Base-by-base conservation (phyloP, 2,329 filamentous ascomycete genomes). In the Xylariaceae sp. region DNA sequence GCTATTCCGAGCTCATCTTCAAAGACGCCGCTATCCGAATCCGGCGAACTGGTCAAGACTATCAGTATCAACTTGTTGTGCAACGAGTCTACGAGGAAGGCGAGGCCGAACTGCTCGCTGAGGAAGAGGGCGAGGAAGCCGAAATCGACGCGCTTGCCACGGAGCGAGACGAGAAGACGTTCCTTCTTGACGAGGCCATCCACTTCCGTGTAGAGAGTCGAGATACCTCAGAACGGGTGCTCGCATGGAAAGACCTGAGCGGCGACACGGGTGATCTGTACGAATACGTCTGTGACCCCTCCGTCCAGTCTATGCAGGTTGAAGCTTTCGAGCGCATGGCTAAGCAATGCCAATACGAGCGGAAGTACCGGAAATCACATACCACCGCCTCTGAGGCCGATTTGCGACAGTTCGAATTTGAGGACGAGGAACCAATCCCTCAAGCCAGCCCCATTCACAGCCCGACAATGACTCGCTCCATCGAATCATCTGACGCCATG, bases 1-100 rank as follows among this genome's bases (percentile, higher is more conserved):
- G 95, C 65, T 98, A 97, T 74, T 97, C 94, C 1, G 95, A 99
- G 76, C 92, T 98, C 72, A 96, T 99, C 76, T 99, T 97, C 83
- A 96, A 95, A 76, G 95, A 99, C 86, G 90, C 92, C 34, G 90
- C 92, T 43, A 92, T 94, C 50, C 92, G 89, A 62, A 96, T 99
- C 70, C 89, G 96, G 64, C 87, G 91, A 63, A 98, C 95, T 14
- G 93, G 91, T 17, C 93, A 96, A 73, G 92, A 98, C 51, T 97
- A 91, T 70, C 93, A 99, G 70, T 99, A 98, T 74, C 95, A 99
- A 74, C 90, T 99, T 11, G 94, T 98, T 36, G 86, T 98, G 37
- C 95, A 99, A 74, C 87, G 95, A 59, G 94, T 94, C 57, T 99
- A 96, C 80, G 95, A 99, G 72, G 95, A 99, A 76, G 95, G 95